Evolutionary conservation across 148 eudicot genomes (phyloP), one percentile per base, ranked within the genome.

Genomic region (Chenopodium quinoa): DNA sequence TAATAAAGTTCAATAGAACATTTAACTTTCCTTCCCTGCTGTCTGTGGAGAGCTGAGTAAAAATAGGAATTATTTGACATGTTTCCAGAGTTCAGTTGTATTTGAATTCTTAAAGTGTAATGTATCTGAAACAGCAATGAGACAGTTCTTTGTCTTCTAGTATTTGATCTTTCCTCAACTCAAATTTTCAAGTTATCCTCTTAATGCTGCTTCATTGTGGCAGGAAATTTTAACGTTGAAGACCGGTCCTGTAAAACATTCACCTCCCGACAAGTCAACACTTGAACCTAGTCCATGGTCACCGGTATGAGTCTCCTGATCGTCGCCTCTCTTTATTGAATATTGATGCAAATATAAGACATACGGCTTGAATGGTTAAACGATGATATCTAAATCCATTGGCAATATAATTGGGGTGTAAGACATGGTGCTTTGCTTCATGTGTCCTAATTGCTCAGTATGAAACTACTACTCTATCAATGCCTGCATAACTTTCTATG

Each of bases 231-330:
- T 97, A 56, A 90, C 94, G 25, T 78, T 87, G 91, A 92, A 97
- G 81, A 83, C 92, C 76, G 99, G 98, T 79, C 93, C 93, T 70
- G 99, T 97, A 32, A 95, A 94, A 90, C 86, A 97, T 86, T 97
- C 98, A 46, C 99, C 99, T 19, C 88, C 97, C 23, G 89, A 91
- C 82, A 94, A 90, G 88, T 75, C 91, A 81, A 62, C 83, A 56
- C 91, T 90, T 78, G 97, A 97, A 82, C 99, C 98, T 73, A 80
- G 95, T 82, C 99, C 98, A 71, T 96, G 99, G 99, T 96, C 99
- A 71, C 99, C 99, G 95, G 99, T 94, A 96, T 86, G 93, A 40
- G 23, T 79, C 71, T 85, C 50, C 71, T 69, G 14, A 8, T 66
- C 40, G 14, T 40, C 25, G 3, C 27, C 20, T 54, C 46, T 78